These are phyloP conservation scores for Nicotiana obtusifolia DNA, from an alignment of 257 asterid species.

Conservation along the genomic window DNA sequence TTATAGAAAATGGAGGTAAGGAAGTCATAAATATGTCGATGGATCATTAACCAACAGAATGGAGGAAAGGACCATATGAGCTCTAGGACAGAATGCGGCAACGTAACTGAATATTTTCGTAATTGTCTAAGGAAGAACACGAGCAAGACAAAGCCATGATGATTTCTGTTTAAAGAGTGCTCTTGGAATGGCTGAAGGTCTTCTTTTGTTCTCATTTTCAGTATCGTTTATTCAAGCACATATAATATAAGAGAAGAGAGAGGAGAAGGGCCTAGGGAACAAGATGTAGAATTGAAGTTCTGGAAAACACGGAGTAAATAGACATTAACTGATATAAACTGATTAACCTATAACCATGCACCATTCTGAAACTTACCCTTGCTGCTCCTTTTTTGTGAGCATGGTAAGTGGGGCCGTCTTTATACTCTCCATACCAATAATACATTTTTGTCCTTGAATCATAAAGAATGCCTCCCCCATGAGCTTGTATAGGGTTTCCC, in stretches of 20 bases:
- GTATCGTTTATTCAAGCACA: neutral
- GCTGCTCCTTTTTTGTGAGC: conserved; percentile 93
- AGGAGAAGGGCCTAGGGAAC: neutral
- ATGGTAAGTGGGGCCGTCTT: conserved; percentile 94
- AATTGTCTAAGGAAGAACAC: neutral
- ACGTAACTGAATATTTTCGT: neutral
- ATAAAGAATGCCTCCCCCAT: conserved; percentile 86
- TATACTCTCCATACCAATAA: conserved; percentile 97
- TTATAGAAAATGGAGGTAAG: neutral
- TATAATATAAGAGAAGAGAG: neutral
- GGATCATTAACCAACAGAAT: neutral
- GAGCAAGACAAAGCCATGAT: neutral
- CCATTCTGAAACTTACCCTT: conserved; percentile 48
- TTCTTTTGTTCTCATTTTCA: neutral
- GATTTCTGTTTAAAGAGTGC: neutral
- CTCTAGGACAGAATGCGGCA: neutral
- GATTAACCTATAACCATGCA: neutral
- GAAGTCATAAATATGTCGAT: neutral
- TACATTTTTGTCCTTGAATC: conserved; percentile 58
- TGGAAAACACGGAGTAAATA: neutral
- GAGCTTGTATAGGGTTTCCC: conserved; percentile 95
- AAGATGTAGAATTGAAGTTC: neutral
- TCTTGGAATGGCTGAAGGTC: neutral
- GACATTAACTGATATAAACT: neutral
- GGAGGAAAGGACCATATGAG: neutral